These are phyloP conservation scores for Calonectria pseudoturangicola DNA, from an alignment of 2,329 filamentous ascomycete genomes.

Conservation along the genomic window DNA sequence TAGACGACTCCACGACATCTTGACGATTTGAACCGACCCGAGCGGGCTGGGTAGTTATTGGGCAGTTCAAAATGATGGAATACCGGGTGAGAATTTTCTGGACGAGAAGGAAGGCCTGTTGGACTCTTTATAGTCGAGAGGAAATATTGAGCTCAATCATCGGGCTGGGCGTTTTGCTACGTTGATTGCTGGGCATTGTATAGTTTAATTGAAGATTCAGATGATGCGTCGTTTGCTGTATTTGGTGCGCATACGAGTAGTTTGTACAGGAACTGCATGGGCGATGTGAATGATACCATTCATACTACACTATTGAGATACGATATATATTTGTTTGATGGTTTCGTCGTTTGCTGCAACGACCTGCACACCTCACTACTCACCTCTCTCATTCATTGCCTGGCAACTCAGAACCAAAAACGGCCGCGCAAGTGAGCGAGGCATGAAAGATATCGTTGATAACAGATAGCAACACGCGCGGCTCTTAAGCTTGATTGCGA, in stretches of 20 bases:
- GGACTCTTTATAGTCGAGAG: not conserved
- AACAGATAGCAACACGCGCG: too few species aligned
- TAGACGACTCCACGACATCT: slow-evolving; percentile 5
- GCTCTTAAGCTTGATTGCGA: too few species aligned
- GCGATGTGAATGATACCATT: not conserved
- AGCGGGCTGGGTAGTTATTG: not conserved
- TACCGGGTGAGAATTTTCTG: not conserved
- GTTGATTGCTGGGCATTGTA: not conserved
- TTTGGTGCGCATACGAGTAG: too few species aligned
- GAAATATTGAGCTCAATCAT: not conserved
- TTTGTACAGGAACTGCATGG: not conserved
- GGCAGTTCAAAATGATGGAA: not conserved
- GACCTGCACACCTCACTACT: too few species aligned
- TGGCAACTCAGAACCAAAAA: too few species aligned
- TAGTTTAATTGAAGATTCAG: not conserved
- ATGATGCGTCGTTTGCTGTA: not conserved
- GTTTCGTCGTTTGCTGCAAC: not conserved
- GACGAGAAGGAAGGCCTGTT: not conserved
- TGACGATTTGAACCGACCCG: not conserved
- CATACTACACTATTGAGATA: too few species aligned
- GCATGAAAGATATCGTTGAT: too few species aligned
- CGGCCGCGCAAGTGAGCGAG: too few species aligned
- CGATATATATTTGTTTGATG: not conserved
- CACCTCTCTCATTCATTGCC: too few species aligned
- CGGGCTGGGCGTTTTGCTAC: not conserved